Evolutionary conservation across 345 rosid genomes (phyloP).

Genomic region (Syzygium oleosum): DNA sequence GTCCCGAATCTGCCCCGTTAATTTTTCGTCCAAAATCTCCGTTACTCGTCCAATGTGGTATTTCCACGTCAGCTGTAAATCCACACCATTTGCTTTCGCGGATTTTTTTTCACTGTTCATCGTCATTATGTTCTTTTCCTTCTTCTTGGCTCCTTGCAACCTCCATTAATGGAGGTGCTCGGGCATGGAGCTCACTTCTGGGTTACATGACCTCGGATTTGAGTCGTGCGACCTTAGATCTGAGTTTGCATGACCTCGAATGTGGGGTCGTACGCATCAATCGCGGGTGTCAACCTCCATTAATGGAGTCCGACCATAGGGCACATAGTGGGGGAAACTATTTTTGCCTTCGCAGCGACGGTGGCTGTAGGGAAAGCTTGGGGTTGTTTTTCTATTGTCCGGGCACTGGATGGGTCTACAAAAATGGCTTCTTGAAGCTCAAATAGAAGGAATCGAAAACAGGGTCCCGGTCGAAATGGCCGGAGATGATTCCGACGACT

Average conservation of each 20-base stretch:
- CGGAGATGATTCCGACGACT: neutral
- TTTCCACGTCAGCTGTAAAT: too few relatives aligned
- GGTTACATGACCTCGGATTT: neutral
- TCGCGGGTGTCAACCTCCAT: neutral
- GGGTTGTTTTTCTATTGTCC: neutral
- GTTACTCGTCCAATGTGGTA: too few relatives aligned
- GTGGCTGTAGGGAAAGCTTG: neutral
- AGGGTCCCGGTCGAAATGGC: neutral
- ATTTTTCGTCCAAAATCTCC: too few relatives aligned
- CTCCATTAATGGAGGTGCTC: neutral
- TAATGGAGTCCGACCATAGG: neutral
- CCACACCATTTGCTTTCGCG: neutral
- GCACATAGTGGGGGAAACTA: neutral
- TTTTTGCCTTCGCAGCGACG: neutral
- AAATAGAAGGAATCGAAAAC: neutral
- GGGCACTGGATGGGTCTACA: neutral
- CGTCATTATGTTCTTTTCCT: neutral
- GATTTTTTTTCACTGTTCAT: neutral
- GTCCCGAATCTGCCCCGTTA: too few relatives aligned
- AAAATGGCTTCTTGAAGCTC: neutral
- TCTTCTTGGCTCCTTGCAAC: neutral
- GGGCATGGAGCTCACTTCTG: neutral
- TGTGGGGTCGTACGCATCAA: neutral
- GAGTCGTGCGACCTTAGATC: neutral
- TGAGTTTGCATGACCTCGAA: neutral